A percentile compares a stretch with the other conserved stretches of the same genome.
Conservation (phyloP, 768 basidiomycete genomes). For the Phylloporus sp. region DNA sequence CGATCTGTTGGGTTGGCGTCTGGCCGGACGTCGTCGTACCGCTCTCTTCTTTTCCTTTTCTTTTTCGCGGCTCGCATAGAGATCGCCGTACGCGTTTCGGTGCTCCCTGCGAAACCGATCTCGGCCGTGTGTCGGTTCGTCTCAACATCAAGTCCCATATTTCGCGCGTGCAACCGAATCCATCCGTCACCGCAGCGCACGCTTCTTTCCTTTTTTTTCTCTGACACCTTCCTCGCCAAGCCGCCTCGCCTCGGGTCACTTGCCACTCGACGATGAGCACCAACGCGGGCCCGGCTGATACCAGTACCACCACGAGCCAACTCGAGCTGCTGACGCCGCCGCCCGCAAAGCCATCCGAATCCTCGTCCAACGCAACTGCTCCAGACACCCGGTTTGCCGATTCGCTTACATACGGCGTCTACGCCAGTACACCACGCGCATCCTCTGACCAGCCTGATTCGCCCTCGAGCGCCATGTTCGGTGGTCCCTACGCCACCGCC, state of each 20-base stretch:
- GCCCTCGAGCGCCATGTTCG: neutral
- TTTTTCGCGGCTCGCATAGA: too few relatives aligned
- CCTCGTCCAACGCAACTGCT: constrained; percentile 26
- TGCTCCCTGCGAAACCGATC: too few relatives aligned
- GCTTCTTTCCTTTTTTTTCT: too few relatives aligned
- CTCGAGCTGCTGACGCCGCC: constrained; percentile 1
- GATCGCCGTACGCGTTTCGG: too few relatives aligned
- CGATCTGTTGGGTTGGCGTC: too few relatives aligned
- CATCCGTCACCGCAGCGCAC: too few relatives aligned
- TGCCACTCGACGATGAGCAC: neutral
- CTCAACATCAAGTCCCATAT: too few relatives aligned
- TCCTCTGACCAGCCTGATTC: constrained; percentile 12
- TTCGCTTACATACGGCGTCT: constrained; percentile 3
- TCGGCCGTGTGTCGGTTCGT: too few relatives aligned
- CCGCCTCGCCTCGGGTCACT: neutral
- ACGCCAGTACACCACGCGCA: neutral
- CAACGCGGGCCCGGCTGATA: neutral
- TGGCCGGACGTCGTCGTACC: too few relatives aligned
- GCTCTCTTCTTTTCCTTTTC: too few relatives aligned
- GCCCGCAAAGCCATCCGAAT: constrained; percentile 3
- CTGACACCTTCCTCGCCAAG: neutral
- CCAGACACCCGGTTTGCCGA: too few relatives aligned
- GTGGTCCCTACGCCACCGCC: constrained; percentile 33
- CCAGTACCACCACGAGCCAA: neutral
- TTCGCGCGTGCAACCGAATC: too few relatives aligned